These are phyloP conservation scores for Ensete glaucum DNA, from an alignment of 176 grass and related monocot species.

Conservation along the genomic window DNA sequence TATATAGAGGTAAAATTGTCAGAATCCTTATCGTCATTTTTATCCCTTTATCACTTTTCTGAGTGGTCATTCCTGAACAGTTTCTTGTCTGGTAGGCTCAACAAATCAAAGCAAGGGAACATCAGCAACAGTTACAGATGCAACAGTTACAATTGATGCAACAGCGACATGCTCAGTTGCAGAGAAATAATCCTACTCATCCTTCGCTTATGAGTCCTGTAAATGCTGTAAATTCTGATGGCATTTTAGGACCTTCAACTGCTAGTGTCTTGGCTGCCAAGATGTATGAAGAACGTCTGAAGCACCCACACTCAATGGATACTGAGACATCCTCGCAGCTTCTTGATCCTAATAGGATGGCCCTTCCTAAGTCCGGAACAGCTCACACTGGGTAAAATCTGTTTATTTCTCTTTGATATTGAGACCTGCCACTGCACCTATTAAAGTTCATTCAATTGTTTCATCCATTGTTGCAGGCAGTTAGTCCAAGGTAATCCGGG, in stretches of 20 bases:
- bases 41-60: background rate
- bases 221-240: constrained; percentile 2
- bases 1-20: constrained; percentile 65
- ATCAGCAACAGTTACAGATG: constrained; percentile 4
- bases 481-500: constrained; percentile 60
- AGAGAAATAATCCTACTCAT: constrained; percentile 3
- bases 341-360: constrained; percentile 1
- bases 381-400: background rate
- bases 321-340: constrained; percentile 2
- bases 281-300: constrained; percentile 5
- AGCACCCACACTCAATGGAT: background rate
- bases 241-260: background rate
- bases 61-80: no score
- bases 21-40: background rate
- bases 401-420: constrained; percentile 2
- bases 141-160: constrained; percentile 6
- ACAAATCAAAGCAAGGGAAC: constrained; percentile 2
- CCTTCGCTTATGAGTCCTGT: background rate
- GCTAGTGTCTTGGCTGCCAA: constrained; percentile 5
- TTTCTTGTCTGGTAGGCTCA: background rate
- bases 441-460: constrained; percentile 3
- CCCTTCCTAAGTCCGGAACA: background rate
- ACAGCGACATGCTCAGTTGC: constrained; percentile 2
- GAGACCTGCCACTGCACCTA: background rate
- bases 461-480: constrained; percentile 37